A percentile compares a stretch with the other conserved stretches of the same genome.
These are phyloP conservation scores for Coriaria nepalensis DNA, from an alignment of 306 rosid genomes.

Conservation along the genomic window DNA sequence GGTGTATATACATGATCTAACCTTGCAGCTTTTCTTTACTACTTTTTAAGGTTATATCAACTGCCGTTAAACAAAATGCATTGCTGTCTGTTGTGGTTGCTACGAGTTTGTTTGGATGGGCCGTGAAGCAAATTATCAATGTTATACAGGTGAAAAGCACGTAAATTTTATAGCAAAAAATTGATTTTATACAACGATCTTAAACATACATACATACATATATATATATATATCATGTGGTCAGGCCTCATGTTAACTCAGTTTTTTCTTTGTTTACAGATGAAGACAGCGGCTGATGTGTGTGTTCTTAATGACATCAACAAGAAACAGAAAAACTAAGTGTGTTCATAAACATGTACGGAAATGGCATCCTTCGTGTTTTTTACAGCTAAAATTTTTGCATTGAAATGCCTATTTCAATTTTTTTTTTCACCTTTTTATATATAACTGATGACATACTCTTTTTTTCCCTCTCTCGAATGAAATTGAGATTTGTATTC, in stretches of 20 bases:
- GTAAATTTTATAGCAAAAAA: too few relatives aligned
- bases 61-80: constrained; percentile 32
- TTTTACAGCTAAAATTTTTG: too few relatives aligned
- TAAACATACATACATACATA: too few relatives aligned
- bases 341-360: neutral
- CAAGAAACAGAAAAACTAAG: constrained; percentile 47
- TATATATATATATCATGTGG: too few relatives aligned
- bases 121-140: constrained; percentile 75
- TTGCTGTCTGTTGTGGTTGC: constrained; percentile 39
- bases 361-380: constrained; percentile 1
- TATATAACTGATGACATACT: too few relatives aligned
- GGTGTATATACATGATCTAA: constrained; percentile 8
- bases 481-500: too few relatives aligned
- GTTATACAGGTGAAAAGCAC: constrained; percentile 55
- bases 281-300: constrained; percentile 76
- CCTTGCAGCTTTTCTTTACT: constrained; percentile 15
- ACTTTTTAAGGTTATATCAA: constrained; percentile 45
- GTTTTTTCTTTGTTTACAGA: constrained; percentile 27
- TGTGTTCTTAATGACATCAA: constrained; percentile 63
- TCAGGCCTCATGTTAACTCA: neutral
- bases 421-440: too few relatives aligned
- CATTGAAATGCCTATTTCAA: too few relatives aligned
- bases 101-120: constrained; percentile 75
- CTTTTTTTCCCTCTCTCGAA: too few relatives aligned
- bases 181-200: too few relatives aligned